Percentiles rank a stretch among this genome's conserved stretches.
Conservation (phyloP, 164 flowering plant genomes). For the Stephania yunnanensis region DNA sequence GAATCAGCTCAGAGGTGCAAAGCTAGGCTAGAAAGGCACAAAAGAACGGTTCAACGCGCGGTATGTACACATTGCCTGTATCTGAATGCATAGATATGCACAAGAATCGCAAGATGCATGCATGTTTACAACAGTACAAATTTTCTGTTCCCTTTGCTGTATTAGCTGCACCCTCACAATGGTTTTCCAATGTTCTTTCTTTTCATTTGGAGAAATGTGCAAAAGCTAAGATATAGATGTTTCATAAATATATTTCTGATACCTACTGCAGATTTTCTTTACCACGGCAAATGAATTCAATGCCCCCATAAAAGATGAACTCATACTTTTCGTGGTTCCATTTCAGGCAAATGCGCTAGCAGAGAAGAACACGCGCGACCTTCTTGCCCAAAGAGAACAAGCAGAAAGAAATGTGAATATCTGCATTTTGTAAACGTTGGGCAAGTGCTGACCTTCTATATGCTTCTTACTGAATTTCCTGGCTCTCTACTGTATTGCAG, state of each 20-base stretch:
- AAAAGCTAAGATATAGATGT: no score
- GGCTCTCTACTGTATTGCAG: constrained; percentile 37
- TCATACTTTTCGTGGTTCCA: constrained; percentile 2
- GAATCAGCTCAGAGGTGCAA: constrained; percentile 86
- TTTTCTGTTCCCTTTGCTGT: not conserved
- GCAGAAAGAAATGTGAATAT: constrained; percentile 72
- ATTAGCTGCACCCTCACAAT: not conserved
- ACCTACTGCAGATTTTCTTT: not conserved
- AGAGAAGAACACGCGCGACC: constrained; percentile 86
- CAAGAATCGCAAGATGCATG: not conserved
- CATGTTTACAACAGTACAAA: not conserved
- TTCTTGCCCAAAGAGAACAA: constrained; percentile 76
- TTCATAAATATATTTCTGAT: not conserved
- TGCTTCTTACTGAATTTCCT: not conserved
- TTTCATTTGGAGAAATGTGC: not conserved
- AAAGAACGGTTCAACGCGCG: constrained; percentile 84
- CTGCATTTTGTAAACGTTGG: not conserved
- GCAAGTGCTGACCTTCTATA: no score
- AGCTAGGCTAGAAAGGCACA: constrained; percentile 86
- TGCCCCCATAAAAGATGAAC: not conserved
- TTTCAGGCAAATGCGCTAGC: constrained; percentile 90
- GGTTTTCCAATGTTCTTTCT: not conserved
- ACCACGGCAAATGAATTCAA: not conserved
- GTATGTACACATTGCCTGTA: constrained; percentile 32
- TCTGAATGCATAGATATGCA: not conserved